These are phyloP conservation scores for Beauveria pseudobassiana DNA, from an alignment of 2,329 filamentous ascomycete genomes.

Conservation along the genomic window DNA sequence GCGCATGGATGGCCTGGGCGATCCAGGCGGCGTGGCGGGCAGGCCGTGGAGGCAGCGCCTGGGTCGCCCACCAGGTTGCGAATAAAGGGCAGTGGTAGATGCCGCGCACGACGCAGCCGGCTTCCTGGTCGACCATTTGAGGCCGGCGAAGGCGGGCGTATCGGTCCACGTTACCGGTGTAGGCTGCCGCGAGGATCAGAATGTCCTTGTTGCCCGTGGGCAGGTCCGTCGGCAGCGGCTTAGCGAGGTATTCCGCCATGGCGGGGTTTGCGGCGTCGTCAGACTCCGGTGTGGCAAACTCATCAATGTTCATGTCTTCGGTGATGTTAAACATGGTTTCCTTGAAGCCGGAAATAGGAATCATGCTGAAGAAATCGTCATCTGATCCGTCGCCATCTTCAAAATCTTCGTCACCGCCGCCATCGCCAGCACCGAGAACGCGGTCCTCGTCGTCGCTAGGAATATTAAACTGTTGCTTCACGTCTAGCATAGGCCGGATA, in stretches of 20 bases:
- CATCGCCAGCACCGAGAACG: neutral
- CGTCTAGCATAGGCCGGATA: neutral
- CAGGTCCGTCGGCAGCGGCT: slow-evolving; percentile 28
- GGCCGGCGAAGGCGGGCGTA: slow-evolving; percentile 29
- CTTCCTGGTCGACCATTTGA: neutral
- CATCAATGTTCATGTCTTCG: slow-evolving; percentile 11
- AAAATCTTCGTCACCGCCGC: neutral
- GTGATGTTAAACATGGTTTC: slow-evolving; percentile 7
- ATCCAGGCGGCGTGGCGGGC: neutral
- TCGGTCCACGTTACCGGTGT: slow-evolving; percentile 31
- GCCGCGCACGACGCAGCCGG: neutral
- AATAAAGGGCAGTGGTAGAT: neutral
- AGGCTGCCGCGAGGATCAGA: slow-evolving; percentile 30
- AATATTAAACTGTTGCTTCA: neutral
- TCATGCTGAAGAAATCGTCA: neutral
- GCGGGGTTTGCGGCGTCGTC: neutral
- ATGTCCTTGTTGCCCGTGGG: slow-evolving; percentile 29
- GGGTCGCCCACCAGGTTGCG: neutral
- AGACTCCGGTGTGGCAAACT: neutral
- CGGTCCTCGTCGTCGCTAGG: neutral
- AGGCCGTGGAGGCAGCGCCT: neutral
- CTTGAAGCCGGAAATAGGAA: neutral
- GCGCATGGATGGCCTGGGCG: neutral
- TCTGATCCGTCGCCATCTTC: neutral
- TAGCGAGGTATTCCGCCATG: neutral